phyloP scores from a whole-genome alignment of 306 rosid species.

The apple (Malus domestica) region DNA sequence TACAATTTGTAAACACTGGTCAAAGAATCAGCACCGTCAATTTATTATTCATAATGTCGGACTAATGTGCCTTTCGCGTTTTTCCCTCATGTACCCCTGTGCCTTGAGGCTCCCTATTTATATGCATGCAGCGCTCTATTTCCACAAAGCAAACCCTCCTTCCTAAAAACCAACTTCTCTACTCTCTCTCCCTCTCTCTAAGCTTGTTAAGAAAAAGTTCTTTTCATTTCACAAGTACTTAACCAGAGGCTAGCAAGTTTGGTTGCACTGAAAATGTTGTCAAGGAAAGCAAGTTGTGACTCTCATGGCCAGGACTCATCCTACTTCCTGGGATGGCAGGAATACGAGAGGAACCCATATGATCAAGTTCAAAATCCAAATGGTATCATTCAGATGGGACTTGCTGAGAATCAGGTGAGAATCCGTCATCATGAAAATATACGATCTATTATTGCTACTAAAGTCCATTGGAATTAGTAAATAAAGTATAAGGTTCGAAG shows the following conservation, averaged over 20 bases:
- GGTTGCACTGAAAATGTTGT: conserved; percentile 34
- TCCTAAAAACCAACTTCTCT: not conserved
- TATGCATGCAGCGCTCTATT: conserved; percentile 6
- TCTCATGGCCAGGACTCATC: conserved; percentile 80
- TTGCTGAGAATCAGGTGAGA: conserved; percentile 79
- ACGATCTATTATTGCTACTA: not conserved
- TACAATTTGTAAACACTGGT: not conserved
- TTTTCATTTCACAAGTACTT: not conserved
- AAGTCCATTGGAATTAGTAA: not conserved
- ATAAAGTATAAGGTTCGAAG: too few species aligned
- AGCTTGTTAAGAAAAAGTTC: not conserved
- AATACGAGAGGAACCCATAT: conserved; percentile 75
- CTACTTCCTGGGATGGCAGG: conserved; percentile 77
- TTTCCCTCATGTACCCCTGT: not conserved
- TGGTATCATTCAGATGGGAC: conserved; percentile 93
- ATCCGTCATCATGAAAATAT: not conserved
- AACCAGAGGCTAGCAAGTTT: not conserved
- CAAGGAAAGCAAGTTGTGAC: conserved; percentile 47
- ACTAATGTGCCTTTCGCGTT: not conserved
- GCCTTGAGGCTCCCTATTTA: conserved; percentile 24
- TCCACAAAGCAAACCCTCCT: conserved; percentile 11
- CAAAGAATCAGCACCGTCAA: conserved; percentile 8
- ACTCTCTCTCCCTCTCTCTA: not conserved
- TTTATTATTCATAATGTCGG: conserved; percentile 4
- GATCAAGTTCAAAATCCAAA: conserved; percentile 46